Evolutionary conservation across 306 rosid species (phyloP), one percentile per base, ranked within the genome.

Genomic region (Hylodesmum podocarpum): DNA sequence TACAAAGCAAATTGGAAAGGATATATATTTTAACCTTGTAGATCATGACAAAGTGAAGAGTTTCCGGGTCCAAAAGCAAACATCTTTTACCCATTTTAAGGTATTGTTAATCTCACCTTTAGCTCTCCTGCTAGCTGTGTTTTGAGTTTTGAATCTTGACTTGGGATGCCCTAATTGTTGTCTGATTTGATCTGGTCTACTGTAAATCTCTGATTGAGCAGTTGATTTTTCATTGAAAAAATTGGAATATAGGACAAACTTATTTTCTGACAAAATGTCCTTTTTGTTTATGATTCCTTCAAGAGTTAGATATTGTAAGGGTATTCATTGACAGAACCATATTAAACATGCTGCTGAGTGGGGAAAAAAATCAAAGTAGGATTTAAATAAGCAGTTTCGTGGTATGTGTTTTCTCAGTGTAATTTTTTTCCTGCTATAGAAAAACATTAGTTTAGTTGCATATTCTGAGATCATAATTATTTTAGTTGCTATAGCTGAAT

Each of bases 31-130:
- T 90, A 97, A 94, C 87, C 96, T 91, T 53, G 98, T 91, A 65
- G 97, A 94, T 67, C 97, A 94, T 81, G 97, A 91, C 82, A 94
- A 91, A 91, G 97, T 94, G 78, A 81, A 84, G 80, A 88, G 91
- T 80, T 94, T 94, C 79, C 94, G 97, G 27, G 89, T 91, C 50
- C 96, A 87, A 76, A 94, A 94, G 81, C 94, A 90, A 73, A 82
- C 74, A 54, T 67, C 87, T 25, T 94, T 94, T 75, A 88, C 87
- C 43, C 55, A 74, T 72, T 94, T 94, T 81, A 94, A 94, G 98
- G 98, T 94, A 87, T 66, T 73, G 22, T 28, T 25, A n/a, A 4
- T 63, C 54, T 29, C 53, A 3, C 37, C 11, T 69, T 22, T 65
- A 46, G 29, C 66, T 47, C 36, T 39, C 64, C 31, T 44, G 59